Base-by-base conservation (phyloP, 768 basidiomycete species). In the Porphyrellus cyaneotinctus region DNA sequence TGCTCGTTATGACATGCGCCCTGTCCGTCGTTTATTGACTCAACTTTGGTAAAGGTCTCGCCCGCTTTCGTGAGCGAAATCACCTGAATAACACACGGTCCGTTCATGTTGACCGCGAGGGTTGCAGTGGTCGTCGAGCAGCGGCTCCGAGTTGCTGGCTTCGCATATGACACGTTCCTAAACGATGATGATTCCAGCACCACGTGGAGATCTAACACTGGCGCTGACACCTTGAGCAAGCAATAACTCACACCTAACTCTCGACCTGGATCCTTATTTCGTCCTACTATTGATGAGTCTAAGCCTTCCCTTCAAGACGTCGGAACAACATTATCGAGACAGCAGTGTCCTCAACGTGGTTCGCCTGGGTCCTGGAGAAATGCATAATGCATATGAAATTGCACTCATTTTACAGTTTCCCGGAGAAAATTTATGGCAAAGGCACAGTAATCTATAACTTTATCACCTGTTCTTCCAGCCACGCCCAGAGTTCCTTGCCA, bases 1-100 rank as follows among this genome's bases (percentile, higher is more conserved):
- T 81, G 15, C 64, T 75, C 30, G 60, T 79, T 9, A 55, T 66
- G 8, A 76, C 78, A 5, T 67, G 72, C n/a, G 52, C 69, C 28
- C 55, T 82, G 11, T 79, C 75, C 8, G 41, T 81, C 39, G 42
- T 77, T n/a, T 82, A 80, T 63, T 71, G 79, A 47, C 51, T 75
- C 26, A 75, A 81, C 57, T 84, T 82, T 59, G 81, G 78, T 11
- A 78, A 74, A 58, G 82, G 81, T 2, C 70, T 82, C 11, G 72
- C 74, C 5, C 77, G 81, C 28, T 82, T 75, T 56, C 65, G 81
- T 82, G 63, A 68, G 78, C 61, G 2, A 20, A 14, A 15, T 15
- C 10, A 14, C 8, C 4, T n/a, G n/a, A n/a, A 7, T 11, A 13
- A 10, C 20, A 18, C 5, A 14, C 9, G 17, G 33, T 24, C 7